Conservation (phyloP, 257 asterid genomes). For the Echites panduratus region DNA sequence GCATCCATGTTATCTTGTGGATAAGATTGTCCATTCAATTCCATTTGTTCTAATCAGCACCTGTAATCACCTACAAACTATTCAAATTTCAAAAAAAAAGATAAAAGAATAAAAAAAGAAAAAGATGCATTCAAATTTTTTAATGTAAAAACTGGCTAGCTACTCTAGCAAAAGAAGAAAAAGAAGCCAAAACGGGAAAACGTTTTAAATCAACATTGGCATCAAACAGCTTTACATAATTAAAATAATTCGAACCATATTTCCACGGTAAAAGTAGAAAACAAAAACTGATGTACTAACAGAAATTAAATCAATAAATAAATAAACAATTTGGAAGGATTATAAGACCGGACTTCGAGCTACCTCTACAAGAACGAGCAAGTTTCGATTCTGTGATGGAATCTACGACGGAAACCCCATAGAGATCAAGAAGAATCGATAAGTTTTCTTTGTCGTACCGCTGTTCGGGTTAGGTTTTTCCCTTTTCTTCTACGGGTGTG, state of each 20-base stretch:
- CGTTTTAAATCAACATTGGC: background rate
- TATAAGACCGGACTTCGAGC: background rate
- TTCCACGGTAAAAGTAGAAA: background rate
- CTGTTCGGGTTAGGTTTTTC: background rate
- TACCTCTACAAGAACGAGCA: background rate
- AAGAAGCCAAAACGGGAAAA: background rate
- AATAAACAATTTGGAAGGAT: background rate
- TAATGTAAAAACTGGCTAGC: too few relatives aligned
- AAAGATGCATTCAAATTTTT: background rate
- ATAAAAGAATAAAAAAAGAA: too few relatives aligned
- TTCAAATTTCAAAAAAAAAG: background rate
- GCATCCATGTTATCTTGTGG: slow-evolving; percentile 39
- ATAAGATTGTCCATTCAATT: slow-evolving; percentile 27
- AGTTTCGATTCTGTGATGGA: background rate
- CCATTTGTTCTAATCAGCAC: slow-evolving; percentile 37
- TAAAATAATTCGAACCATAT: background rate
- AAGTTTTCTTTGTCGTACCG: background rate
- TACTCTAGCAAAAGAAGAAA: background rate
- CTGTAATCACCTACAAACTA: slow-evolving; percentile 9
- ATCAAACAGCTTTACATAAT: background rate
- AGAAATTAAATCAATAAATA: background rate
- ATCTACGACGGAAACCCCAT: slow-evolving; percentile 5
- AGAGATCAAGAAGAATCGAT: background rate
- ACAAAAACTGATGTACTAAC: background rate
- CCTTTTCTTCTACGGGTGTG: background rate